Percentiles rank a stretch among this genome's conserved stretches.
These are phyloP conservation scores for Pythium coloratum DNA, from an alignment of 352 stramenopile species.

Conservation along the genomic window DNA sequence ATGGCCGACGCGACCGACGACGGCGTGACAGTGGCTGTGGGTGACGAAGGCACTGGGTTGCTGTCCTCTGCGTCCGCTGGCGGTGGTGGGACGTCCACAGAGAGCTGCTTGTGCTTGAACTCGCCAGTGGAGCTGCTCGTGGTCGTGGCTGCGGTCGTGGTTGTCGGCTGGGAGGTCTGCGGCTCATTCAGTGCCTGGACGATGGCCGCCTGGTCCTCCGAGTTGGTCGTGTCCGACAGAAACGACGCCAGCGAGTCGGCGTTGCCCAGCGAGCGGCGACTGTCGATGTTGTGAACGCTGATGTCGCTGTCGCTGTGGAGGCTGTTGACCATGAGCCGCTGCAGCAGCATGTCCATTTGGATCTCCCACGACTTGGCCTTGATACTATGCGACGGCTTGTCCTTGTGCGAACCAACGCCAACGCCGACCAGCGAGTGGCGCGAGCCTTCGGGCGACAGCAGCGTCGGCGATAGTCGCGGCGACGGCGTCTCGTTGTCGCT, in stretches of 20 bases:
- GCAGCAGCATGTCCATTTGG: constrained; percentile 84
- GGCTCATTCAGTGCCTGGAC: background rate
- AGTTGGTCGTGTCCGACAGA: constrained; percentile 32
- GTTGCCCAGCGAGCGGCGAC: constrained; percentile 43
- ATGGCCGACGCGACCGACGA: constrained; percentile 17
- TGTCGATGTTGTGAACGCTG: constrained; percentile 80
- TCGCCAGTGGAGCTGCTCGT: background rate
- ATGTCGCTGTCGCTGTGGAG: constrained; percentile 73
- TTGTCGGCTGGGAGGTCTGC: background rate
- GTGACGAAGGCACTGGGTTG: background rate
- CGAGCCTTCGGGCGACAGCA: constrained; percentile 10
- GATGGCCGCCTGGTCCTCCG: constrained; percentile 1
- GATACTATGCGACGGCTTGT: constrained; percentile 4
- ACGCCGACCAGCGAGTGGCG: background rate
- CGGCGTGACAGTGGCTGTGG: constrained; percentile 17
- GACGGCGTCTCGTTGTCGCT: constrained; percentile 19
- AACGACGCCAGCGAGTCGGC: constrained; percentile 41
- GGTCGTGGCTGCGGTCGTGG: background rate
- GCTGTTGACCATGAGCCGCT: constrained; percentile 84
- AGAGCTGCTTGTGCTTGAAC: constrained; percentile 17
- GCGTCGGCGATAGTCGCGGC: background rate
- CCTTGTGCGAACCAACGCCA: background rate
- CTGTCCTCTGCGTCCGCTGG: background rate
- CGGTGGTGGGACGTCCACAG: constrained; percentile 13
- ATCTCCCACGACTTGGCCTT: constrained; percentile 77